Conservation (phyloP, 805 yeast species). For the Metschnikowia reukaufii region DNA sequence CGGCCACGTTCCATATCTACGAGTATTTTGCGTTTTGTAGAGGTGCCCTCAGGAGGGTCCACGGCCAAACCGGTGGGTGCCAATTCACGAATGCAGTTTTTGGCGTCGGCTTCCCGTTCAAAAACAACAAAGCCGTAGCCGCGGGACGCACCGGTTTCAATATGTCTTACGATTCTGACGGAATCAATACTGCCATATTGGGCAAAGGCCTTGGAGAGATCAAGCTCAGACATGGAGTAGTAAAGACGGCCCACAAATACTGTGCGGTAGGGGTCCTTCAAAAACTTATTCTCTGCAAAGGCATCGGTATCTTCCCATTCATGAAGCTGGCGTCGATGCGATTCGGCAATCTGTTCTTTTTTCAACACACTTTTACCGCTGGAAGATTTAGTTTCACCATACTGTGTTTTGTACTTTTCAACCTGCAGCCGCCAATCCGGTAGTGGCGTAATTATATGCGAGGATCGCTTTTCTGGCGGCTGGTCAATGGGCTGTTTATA, state of each 20-base stretch:
- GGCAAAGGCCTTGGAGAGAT: conserved; percentile 60
- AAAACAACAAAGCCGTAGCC: conserved; percentile 88
- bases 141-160: conserved; percentile 48
- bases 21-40: conserved; percentile 51
- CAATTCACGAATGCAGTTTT: conserved; percentile 58
- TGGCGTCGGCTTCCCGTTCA: conserved; percentile 58
- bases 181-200: conserved; percentile 71
- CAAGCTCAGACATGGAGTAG: conserved; percentile 64
- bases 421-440: conserved; percentile 29
- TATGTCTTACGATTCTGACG: conserved; percentile 37
- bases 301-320: conserved; percentile 23
- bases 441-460: conserved; percentile 48
- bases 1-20: conserved; percentile 76
- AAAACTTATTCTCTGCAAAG: conserved; percentile 16
- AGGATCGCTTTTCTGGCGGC: conserved; percentile 47
- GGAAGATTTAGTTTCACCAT: not conserved
- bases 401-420: conserved; percentile 30
- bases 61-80: conserved; percentile 43
- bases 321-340: conserved; percentile 18
- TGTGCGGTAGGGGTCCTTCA: conserved; percentile 70
- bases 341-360: conserved; percentile 11
- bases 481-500: conserved; percentile 50
- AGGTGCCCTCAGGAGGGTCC: conserved; percentile 31
- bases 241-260: conserved; percentile 74
- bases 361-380: not conserved